phyloP scores from a whole-genome alignment of 768 basidiomycete species.

The Mycena polygramma region DNA sequence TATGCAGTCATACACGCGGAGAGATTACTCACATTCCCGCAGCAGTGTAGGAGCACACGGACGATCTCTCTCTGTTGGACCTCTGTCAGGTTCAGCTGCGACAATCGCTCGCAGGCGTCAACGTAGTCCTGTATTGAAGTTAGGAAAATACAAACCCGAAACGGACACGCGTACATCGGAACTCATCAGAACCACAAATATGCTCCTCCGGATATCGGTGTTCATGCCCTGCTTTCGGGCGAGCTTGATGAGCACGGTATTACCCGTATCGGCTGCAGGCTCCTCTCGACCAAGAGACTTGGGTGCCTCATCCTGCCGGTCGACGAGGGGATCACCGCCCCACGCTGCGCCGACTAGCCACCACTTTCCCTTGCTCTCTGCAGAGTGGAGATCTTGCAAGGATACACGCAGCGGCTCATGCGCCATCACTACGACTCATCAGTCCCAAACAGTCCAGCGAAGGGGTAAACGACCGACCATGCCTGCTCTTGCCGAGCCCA shows the following conservation, averaged over 20 bases:
- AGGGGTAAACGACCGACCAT: slow-evolving; percentile 60
- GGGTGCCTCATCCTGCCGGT: slow-evolving; percentile 62
- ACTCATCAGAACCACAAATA: slow-evolving; percentile 96
- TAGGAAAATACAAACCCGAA: slow-evolving; percentile 4
- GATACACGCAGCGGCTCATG: slow-evolving; percentile 91
- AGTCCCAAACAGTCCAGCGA: neutral
- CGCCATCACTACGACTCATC: slow-evolving; percentile 68
- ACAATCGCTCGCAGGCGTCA: slow-evolving; percentile 94
- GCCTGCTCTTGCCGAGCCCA: slow-evolving; percentile 80
- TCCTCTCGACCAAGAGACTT: slow-evolving; percentile 40
- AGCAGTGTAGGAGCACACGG: slow-evolving; percentile 93
- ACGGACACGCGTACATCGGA: slow-evolving; percentile 75
- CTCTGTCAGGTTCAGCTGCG: slow-evolving; percentile 86
- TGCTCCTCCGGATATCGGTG: slow-evolving; percentile 90
- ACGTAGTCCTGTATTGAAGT: slow-evolving; percentile 80
- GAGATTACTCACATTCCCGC: slow-evolving; percentile 79
- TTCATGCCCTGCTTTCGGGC: slow-evolving; percentile 98
- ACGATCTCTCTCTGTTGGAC: slow-evolving; percentile 95
- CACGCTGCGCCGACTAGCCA: slow-evolving; percentile 98
- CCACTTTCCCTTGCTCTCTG: slow-evolving; percentile 95
- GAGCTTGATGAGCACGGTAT: slow-evolving; percentile 73
- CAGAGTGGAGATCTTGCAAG: slow-evolving; percentile 85
- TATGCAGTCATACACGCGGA: neutral
- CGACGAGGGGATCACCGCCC: slow-evolving; percentile 91
- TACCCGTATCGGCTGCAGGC: slow-evolving; percentile 45